Base-by-base conservation (phyloP, 257 asterid genomes). In the Galeopsis tetrahit region DNA sequence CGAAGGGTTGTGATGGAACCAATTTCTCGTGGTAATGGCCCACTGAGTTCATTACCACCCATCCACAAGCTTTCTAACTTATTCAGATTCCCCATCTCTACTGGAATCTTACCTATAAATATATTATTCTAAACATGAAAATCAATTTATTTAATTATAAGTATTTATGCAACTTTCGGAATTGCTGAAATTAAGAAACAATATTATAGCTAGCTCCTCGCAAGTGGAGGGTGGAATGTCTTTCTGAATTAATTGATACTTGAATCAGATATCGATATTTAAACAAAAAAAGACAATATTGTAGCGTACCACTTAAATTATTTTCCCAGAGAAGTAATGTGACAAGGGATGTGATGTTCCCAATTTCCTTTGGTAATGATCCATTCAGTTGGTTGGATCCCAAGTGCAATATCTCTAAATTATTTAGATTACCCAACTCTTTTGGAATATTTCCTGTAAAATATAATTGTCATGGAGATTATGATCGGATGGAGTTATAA, bases 41-140 rank as follows among this genome's bases (percentile, higher is more conserved):
- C 63, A 57, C n/a, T 31, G 7, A 57, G 38, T 57, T 57, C 39
- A 57, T 57, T 57, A 57, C 63, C 63, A 57, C 63, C 63, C 63
- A 57, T 57, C 15, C 15, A 28, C 15, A 57, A 9, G 7, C 10
- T 28, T 28, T 21, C 39, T 32, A 57, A 57, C 0, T 57, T 57
- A 31, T 31, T 57, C 1, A 57, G 39, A 7, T 32, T 2, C 1
- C 63, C 63, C 1, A 57, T 3, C 38, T 57, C 63, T 31, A 4
- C 15, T 28, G 63, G 63, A 31, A 57, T 57, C 6, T 28, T 31
- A 57, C 63, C 63, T 57, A 15, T 2, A 44, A 44, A 10, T 6
- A 3, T 2, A 53, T 53, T 49, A 13, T 49, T 49, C 8, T 3
- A 49, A 6, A 11, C 53, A 11, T 11, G 15, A 46, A 44, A 46